Evolutionary conservation across 1,139 yeast species (phyloP).

Genomic region (Suhomyces guaymorum): DNA sequence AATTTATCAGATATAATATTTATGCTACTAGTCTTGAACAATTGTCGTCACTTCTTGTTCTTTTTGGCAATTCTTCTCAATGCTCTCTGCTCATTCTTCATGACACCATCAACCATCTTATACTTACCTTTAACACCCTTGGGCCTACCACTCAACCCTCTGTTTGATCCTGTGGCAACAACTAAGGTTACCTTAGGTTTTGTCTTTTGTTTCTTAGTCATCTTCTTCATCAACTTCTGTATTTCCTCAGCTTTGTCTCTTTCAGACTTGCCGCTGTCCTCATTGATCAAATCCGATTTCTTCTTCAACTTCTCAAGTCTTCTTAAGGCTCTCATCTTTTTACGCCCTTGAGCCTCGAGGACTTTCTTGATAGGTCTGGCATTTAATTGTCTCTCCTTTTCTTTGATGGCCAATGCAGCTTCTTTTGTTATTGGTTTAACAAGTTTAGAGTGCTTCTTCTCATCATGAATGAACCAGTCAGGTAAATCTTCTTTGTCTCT

Average conservation of each 20-base stretch:
- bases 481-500: slow-evolving; percentile 90
- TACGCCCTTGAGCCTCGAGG: slow-evolving; percentile 94
- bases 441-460: slow-evolving; percentile 78
- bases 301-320: slow-evolving; percentile 88
- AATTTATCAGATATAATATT: too few relatives aligned
- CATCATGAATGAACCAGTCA: slow-evolving; percentile 95
- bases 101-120: slow-evolving; percentile 98
- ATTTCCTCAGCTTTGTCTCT: slow-evolving; percentile 94
- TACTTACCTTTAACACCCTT: slow-evolving; percentile 95
- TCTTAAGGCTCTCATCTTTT: slow-evolving; percentile 89
- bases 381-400: slow-evolving; percentile 84
- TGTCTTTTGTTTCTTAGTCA: slow-evolving; percentile 70
- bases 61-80: slow-evolving; percentile 86
- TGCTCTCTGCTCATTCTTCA: slow-evolving; percentile 97
- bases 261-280: slow-evolving; percentile 83
- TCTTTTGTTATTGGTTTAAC: slow-evolving; percentile 93
- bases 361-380: slow-evolving; percentile 99
- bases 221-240: slow-evolving; percentile 77
- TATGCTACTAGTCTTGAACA: too few relatives aligned
- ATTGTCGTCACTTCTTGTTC: slow-evolving; percentile 45
- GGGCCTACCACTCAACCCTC: slow-evolving; percentile 92
- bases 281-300: slow-evolving; percentile 91
- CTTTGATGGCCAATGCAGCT: slow-evolving; percentile 90
- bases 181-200: slow-evolving; percentile 87
- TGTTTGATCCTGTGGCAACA: slow-evolving; percentile 84